Conservation (phyloP, 2,329 filamentous ascomycete genomes). For the Phialemoniopsis sp. region DNA sequence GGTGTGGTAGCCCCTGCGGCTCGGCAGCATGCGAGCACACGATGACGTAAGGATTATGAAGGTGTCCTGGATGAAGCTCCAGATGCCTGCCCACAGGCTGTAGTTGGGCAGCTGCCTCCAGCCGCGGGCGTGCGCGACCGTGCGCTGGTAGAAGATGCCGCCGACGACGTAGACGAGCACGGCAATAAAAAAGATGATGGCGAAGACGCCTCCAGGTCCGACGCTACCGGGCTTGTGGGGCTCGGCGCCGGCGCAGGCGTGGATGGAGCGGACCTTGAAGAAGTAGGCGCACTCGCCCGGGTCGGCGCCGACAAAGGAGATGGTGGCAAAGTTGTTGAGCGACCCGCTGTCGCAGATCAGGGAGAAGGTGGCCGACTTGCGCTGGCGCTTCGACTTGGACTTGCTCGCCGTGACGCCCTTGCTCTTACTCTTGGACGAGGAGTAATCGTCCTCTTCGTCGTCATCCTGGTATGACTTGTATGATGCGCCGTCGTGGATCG, state of each 20-base stretch:
- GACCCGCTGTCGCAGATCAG: slow-evolving; percentile 90
- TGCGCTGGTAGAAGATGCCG: slow-evolving; percentile 92
- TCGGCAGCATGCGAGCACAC: slow-evolving; percentile 62
- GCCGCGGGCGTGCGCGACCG: slow-evolving; percentile 87
- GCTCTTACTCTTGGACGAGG: slow-evolving; percentile 20
- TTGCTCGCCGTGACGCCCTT: slow-evolving; percentile 15
- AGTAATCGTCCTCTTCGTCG: slow-evolving; percentile 18
- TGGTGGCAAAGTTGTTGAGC: slow-evolving; percentile 58
- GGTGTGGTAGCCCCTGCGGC: slow-evolving; percentile 62
- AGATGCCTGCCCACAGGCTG: slow-evolving; percentile 83
- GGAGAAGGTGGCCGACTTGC: slow-evolving; percentile 83
- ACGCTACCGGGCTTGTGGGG: slow-evolving; percentile 69
- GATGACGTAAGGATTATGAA: slow-evolving; percentile 67
- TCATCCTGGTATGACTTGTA: slow-evolving; percentile 20
- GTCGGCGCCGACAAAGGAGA: slow-evolving; percentile 79
- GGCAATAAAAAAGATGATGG: slow-evolving; percentile 74
- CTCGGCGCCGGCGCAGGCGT: slow-evolving; percentile 68
- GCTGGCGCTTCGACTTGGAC: slow-evolving; percentile 26
- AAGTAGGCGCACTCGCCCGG: slow-evolving; percentile 92
- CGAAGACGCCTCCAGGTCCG: slow-evolving; percentile 75
- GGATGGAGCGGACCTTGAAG: slow-evolving; percentile 84
- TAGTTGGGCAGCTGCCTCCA: slow-evolving; percentile 97
- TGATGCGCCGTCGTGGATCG: slow-evolving; percentile 29
- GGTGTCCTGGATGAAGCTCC: slow-evolving; percentile 71
- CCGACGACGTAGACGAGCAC: slow-evolving; percentile 86